These are phyloP conservation scores for Aureobasidium zeae DNA, from an alignment of 2,329 filamentous ascomycete genomes.

Conservation along the genomic window DNA sequence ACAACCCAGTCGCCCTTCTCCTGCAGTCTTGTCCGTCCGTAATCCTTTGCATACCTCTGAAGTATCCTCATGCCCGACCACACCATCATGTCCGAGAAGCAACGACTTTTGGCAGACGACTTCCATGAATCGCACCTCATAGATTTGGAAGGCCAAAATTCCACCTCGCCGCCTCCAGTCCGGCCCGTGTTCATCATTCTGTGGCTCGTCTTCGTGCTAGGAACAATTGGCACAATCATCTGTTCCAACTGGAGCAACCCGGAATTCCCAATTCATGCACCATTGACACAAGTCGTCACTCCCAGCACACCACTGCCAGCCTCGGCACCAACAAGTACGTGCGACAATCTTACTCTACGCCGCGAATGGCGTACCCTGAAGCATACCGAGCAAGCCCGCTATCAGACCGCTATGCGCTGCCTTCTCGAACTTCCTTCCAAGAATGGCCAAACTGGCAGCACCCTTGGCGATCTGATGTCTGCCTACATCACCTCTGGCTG, in stretches of 20 bases:
- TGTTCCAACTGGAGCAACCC: constrained; percentile 9
- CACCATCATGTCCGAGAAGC: constrained; percentile 10
- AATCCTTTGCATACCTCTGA: neutral
- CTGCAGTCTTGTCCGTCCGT: neutral
- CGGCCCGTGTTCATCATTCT: constrained; percentile 6
- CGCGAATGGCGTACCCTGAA: constrained; percentile 22
- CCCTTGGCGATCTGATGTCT: constrained; percentile 24
- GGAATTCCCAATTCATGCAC: neutral
- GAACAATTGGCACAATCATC: constrained; percentile 8
- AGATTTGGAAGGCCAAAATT: constrained; percentile 5
- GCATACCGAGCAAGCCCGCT: constrained; percentile 19
- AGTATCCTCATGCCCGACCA: constrained; percentile 2
- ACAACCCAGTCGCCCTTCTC: neutral
- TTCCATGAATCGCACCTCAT: neutral
- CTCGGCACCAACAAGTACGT: constrained; percentile 13
- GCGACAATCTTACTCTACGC: constrained; percentile 8
- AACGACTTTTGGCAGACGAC: constrained; percentile 1
- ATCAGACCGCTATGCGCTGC: constrained; percentile 23
- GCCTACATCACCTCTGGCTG: constrained; percentile 21
- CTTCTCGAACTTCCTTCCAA: constrained; percentile 20
- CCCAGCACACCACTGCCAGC: constrained; percentile 2
- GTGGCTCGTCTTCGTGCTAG: constrained; percentile 10
- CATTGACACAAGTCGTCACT: neutral
- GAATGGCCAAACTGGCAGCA: constrained; percentile 17
- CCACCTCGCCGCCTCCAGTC: neutral